A percentile compares a stretch with the other conserved stretches of the same genome.
Conservation (phyloP, 345 rosid genomes). For the Melaleuca quinquenervia region DNA sequence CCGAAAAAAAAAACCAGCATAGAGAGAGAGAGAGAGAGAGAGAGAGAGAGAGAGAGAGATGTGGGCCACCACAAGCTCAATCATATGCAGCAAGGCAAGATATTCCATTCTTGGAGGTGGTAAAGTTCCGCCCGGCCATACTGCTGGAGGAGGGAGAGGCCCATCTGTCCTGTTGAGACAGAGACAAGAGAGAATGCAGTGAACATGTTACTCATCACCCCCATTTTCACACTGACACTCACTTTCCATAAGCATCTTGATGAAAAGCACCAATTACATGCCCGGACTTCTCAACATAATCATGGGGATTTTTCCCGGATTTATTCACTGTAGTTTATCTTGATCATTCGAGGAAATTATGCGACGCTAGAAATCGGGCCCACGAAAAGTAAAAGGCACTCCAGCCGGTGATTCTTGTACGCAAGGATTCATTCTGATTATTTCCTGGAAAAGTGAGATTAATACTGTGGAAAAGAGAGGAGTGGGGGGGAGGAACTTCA, state of each 20-base stretch:
- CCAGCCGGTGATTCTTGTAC: not conserved
- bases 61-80: not conserved
- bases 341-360: not conserved
- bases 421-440: not conserved
- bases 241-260: not conserved
- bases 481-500: too few relatives aligned
- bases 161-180: not conserved
- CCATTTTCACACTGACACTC: not conserved
- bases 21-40: not conserved
- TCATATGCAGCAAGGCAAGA: constrained; percentile 10
- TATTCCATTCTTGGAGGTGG: constrained; percentile 6
- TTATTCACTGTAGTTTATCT: not conserved
- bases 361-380: not conserved
- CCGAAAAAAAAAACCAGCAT: not conserved
- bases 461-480: not conserved
- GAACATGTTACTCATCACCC: not conserved
- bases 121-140: not conserved
- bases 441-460: not conserved
- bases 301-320: not conserved
- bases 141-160: not conserved
- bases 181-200: not conserved
- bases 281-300: not conserved
- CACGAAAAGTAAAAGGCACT: not conserved
- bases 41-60: not conserved
- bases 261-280: not conserved